A percentile compares a stretch with the other conserved stretches of the same genome.
Evolutionary conservation across 805 yeast species (phyloP).

Genomic region (Kazachstania africana): DNA sequence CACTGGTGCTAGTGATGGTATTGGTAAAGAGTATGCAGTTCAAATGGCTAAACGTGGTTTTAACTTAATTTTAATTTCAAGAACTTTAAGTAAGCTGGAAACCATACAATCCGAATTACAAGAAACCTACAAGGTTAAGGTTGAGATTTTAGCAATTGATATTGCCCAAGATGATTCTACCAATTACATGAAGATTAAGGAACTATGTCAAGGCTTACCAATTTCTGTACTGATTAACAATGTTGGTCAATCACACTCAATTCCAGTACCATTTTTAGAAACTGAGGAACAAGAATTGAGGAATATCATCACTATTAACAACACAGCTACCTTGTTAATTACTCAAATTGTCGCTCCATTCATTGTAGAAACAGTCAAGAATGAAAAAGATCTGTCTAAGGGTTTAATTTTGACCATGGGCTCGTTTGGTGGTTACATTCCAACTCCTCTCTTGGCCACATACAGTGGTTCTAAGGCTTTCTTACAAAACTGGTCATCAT

Average conservation of each 20-base stretch:
- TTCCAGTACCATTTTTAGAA: conserved; percentile 87
- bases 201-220: conserved; percentile 38
- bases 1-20: conserved; percentile 96
- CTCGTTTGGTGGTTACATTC: conserved; percentile 88
- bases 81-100: conserved; percentile 71
- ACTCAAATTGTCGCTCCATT: conserved; percentile 71
- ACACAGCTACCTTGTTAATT: conserved; percentile 68
- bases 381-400: conserved; percentile 25
- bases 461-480: conserved; percentile 96
- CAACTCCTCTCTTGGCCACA: conserved; percentile 84
- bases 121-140: conserved; percentile 45
- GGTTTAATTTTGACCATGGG: conserved; percentile 92
- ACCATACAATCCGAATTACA: conserved; percentile 51
- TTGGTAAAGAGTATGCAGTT: conserved; percentile 81
- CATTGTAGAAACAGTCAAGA: conserved; percentile 43
- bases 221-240: conserved; percentile 77
- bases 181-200: conserved; percentile 43
- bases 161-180: conserved; percentile 50
- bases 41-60: conserved; percentile 83
- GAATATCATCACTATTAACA: conserved; percentile 76
- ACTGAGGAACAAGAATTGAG: conserved; percentile 65
- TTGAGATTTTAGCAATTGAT: conserved; percentile 66
- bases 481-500: conserved; percentile 83
- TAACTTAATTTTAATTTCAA: conserved; percentile 71
- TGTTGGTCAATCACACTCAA: conserved; percentile 89